phyloP scores from a whole-genome alignment of 2,329 filamentous ascomycete species.

The Calonectria multiphialidica region DNA sequence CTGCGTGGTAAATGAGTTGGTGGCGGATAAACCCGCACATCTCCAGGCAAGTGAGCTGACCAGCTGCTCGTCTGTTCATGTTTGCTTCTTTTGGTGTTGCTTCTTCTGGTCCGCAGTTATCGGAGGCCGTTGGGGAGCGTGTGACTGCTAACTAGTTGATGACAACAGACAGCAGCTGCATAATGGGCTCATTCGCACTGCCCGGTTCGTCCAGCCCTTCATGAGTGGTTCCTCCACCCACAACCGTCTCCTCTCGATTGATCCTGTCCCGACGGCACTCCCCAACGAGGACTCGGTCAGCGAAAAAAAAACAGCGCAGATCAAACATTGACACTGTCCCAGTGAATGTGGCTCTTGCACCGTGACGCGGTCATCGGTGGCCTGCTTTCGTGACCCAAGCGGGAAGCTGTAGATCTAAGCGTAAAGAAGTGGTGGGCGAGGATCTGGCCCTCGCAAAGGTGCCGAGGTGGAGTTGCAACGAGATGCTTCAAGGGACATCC shows the following conservation, averaged over 20 bases:
- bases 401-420: constrained; percentile 9
- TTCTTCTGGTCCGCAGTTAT: constrained; percentile 5
- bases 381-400: not conserved
- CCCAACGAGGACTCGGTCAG: not conserved
- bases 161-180: constrained; percentile 7
- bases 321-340: constrained; percentile 9
- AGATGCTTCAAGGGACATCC: constrained; percentile 9
- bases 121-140: not conserved
- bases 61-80: not conserved
- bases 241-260: not conserved
- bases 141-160: not conserved
- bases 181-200: not conserved
- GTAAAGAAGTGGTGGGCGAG: not conserved
- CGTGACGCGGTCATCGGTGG: not conserved
- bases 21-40: constrained; percentile 4
- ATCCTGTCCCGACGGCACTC: not conserved
- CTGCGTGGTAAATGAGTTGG: constrained; percentile 18
- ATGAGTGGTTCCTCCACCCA: constrained; percentile 5
- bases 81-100: constrained; percentile 10
- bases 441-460: constrained; percentile 4
- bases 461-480: constrained; percentile 9
- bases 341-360: constrained; percentile 12
- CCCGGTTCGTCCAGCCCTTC: constrained; percentile 5
- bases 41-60: not conserved
- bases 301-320: not conserved